Evolutionary conservation across 129 eudicot genomes (phyloP).

Genomic region (Saussurea involucrata): DNA sequence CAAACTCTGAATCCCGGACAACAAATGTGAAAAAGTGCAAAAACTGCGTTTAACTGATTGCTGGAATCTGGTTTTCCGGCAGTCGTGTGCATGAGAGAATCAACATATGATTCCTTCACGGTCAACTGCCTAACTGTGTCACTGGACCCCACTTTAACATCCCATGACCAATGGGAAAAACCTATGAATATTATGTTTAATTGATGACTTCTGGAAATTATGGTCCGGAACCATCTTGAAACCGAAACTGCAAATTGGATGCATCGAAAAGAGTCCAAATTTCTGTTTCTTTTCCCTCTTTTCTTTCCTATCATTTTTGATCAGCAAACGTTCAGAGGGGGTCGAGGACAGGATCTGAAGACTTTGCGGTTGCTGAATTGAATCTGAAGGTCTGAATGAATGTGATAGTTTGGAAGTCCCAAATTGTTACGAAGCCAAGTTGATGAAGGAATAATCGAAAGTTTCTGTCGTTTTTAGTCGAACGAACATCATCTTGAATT

Average conservation of each 20-base stretch:
- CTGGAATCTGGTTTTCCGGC: constrained; percentile 41
- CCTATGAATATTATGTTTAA: constrained; percentile 9
- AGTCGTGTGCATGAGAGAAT: constrained; percentile 32
- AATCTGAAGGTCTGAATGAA: not conserved
- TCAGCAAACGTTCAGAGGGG: not conserved
- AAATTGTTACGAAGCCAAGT: not conserved
- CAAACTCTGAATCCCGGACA: constrained; percentile 33
- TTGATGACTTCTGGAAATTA: constrained; percentile 7
- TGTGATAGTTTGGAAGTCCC: not conserved
- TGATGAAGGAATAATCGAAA: not conserved
- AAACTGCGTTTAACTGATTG: constrained; percentile 38
- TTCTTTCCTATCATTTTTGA: not conserved
- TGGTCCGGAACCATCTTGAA: constrained; percentile 1
- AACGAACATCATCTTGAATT: not conserved
- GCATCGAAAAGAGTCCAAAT: not conserved
- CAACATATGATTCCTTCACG: constrained; percentile 42
- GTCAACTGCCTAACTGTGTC: constrained; percentile 20
- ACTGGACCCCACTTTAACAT: constrained; percentile 6
- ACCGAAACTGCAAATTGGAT: not conserved
- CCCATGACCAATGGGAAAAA: constrained; percentile 26
- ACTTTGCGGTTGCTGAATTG: not conserved
- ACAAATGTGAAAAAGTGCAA: constrained; percentile 22
- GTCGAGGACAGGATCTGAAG: not conserved
- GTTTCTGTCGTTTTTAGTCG: not conserved
- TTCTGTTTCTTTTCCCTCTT: not conserved